Evolutionary conservation across 257 asterid genomes (phyloP), one percentile per base, ranked within the genome.

Genomic region (Perilla frutescens): DNA sequence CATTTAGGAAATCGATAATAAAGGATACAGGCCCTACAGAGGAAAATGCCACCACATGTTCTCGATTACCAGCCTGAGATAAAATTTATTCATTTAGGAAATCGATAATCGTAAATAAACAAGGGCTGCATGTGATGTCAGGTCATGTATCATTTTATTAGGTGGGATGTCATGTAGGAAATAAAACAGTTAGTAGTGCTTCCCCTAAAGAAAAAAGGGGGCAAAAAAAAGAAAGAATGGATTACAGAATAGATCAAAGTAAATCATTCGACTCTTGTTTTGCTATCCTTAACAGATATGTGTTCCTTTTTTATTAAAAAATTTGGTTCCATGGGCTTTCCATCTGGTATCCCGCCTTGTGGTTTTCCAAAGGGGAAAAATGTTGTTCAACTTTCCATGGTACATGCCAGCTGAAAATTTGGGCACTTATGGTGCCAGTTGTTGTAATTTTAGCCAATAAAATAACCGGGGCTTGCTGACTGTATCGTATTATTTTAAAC

Each of bases 401-500:
- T 54, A 43, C 50, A 15, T 60, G 37, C 62, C 6, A n/a, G 47
- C 72, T 43, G 76, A 62, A 49, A 54, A 13, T 34, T 68, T 5
- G 1, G 44, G 51, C n/a, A 47, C n/a, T 14, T 12, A 26, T 65
- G 56, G 62, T 74, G 39, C 58, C 70, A 31, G 49, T 66, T 39
- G 50, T 73, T 44, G 72, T 36, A 72, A 15, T 45, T 73, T 68
- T 62, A 40, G 48, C 56, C 56, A 36, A 62, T 40, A 48, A 59
- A 78, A 45, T 49, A 49, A 34, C 32, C 80, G 72, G 43, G 76
- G 70, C 54, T 56, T 50, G 43, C 61, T 51, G 26, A 70, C 72
- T 68, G 49, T 72, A 48, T 75, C 75, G 55, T 70, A 50, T 71
- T 70, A 61, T 56, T 56, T 73, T 54, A 29, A 80, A 79, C 87